Evolutionary conservation across 371 early-diverging fungal species (phyloP), one percentile per base, ranked within the genome.

Genomic region (Batkoa obscura): DNA sequence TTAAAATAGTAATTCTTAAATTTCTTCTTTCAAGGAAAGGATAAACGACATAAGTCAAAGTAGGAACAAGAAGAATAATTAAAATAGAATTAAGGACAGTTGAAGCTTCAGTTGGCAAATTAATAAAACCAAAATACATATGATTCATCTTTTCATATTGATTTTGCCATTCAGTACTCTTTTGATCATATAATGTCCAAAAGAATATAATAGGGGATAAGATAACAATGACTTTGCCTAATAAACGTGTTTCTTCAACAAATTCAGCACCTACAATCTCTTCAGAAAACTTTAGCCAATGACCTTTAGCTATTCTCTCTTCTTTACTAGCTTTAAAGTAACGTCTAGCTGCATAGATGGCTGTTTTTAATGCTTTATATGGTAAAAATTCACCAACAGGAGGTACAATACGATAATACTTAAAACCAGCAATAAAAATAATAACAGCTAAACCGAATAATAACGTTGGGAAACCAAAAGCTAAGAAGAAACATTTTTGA

Each of bases 141-240:
- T 59, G 57, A 30, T 64, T 53, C 60, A 57, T 60, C 71, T 72
- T 70, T 56, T 64, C 32, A 23, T 51, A 51, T 37, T 51, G 52
- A 13, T 51, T 35, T 23, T 51, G 52, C 52, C 52, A 51, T 23
- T 68, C 64, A 48, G 67, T 64, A 38, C 62, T 62, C 61, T 70
- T 67, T 60, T 78, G 79, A 62, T 74, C 72, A 64, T 71, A 78
- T 17, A 65, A 68, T 69, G 72, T 72, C 75, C 73, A 75, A 71
- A 73, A 75, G 65, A 75, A 62, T 2, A 66, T 60, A 42, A 69
- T 62, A 12, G 74, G 79, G 30, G 68, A 33, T 33, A 75, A 55
- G 17, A 67, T 64, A 3, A 55, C 33, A 41, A 67, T 55, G 32
- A 75, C 52, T 36, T 51, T 51, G 33, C 49, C 57, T 9, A 57